A percentile compares a stretch with the other conserved stretches of the same genome.
These are phyloP conservation scores for Cornus suecica DNA, from an alignment of 148 eudicot species.

Conservation along the genomic window DNA sequence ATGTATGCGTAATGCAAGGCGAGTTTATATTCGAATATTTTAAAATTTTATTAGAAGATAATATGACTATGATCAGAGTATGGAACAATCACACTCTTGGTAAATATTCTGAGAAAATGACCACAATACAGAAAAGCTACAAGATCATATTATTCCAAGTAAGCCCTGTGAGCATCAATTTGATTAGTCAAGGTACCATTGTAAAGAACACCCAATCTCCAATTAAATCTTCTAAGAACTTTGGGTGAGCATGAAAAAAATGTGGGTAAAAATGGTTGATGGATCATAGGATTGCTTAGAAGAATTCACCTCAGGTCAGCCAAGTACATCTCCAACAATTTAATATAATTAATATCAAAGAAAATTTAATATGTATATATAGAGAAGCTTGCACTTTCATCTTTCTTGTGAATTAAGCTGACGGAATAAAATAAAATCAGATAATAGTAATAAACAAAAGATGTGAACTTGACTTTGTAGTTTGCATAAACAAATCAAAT, in stretches of 20 bases:
- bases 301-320: background rate
- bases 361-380: too few relatives aligned
- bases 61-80: too few relatives aligned
- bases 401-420: background rate
- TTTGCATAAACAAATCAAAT: too few relatives aligned
- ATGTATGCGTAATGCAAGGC: background rate
- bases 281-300: too few relatives aligned
- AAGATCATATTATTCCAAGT: too few relatives aligned
- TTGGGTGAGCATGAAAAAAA: background rate
- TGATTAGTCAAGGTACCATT: background rate
- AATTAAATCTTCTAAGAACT: background rate
- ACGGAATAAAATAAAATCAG: background rate
- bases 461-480: background rate
- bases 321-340: background rate
- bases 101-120: too few relatives aligned
- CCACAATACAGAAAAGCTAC: too few relatives aligned
- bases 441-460: background rate
- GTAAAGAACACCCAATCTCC: background rate
- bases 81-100: background rate
- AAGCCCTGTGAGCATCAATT: background rate
- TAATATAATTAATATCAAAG: too few relatives aligned
- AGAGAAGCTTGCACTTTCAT: background rate
- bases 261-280: too few relatives aligned
- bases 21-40: too few relatives aligned
- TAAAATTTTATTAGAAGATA: too few relatives aligned